Evolutionary conservation across 2,329 filamentous ascomycete species (phyloP), one percentile per base, ranked within the genome.

Genomic region (Sclerotinia nivalis): DNA sequence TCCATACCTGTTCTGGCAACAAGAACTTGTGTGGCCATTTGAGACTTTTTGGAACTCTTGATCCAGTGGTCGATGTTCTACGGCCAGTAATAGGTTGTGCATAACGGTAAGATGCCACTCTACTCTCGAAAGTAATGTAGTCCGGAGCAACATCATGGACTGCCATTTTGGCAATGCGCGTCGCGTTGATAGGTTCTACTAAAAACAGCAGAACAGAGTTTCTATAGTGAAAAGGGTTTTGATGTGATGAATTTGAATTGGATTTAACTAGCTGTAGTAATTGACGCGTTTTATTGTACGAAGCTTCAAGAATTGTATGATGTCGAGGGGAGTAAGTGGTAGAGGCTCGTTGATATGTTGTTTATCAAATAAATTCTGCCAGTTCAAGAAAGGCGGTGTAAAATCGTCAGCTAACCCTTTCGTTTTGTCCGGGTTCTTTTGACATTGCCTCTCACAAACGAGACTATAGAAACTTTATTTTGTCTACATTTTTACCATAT

Each of bases 11-110:
- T 74, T 87, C 85, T 18, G 90, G 85, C 1, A 87, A 83, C 1
- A 92, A 88, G 40, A 82, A 85, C 73, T 87, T 84, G 79, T 97
- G 93, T 31, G 95, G 93, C 96, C 96, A 99, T 79, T 86, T 83
- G 60, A 86, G 81, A 67, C 83, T 78, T 78, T 90, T 90, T 70
- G 82, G 78, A 56, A 82, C 83, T 77, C 87, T 86, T 68, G 88
- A 83, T 70, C 84, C 86, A 72, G 88, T 84, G 70, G 85, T 87
- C 18, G 92, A 96, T 43, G 87, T 85, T 78, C 92, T 87, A 76
- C 92, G 89, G 80, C 93, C 93, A 54, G 85, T 82, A 50, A 86
- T 82, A 18, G 87, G 85, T 68, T 91, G 86, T 3, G 87, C 81
- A 68, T 83, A 84, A 65, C 91, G 86, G 80, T 98, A 99, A 15